phyloP scores from a whole-genome alignment of 1,139 yeast species.

The Yamadazyma diddensiae region DNA sequence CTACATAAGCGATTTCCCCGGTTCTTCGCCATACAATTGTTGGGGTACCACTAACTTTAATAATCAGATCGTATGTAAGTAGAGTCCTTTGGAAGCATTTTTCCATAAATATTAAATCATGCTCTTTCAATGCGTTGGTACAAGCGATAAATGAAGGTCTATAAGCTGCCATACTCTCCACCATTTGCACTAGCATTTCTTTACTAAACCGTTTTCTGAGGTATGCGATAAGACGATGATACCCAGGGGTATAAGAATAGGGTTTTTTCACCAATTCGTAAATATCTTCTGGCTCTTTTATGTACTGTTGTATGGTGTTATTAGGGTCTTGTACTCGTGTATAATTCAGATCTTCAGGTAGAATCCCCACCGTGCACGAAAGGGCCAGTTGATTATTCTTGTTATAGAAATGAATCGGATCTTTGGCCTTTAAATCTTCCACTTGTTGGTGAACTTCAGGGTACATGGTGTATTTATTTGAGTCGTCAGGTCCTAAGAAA shows the following conservation, averaged over 20 bases:
- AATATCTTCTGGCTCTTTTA: conserved; percentile 73
- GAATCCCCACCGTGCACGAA: conserved; percentile 54
- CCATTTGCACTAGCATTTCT: conserved; percentile 73
- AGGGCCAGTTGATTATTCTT: conserved; percentile 43
- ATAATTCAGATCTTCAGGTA: conserved; percentile 36
- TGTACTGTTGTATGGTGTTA: conserved; percentile 22
- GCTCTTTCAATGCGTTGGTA: conserved; percentile 82
- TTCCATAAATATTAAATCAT: conserved; percentile 91
- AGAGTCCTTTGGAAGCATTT: conserved; percentile 92
- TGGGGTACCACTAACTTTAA: conserved; percentile 85
- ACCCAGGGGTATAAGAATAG: conserved; percentile 87
- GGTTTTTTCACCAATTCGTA: conserved; percentile 74
- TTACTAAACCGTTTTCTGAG: conserved; percentile 68
- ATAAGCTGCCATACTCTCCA: conserved; percentile 84
- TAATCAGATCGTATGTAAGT: conserved; percentile 82
- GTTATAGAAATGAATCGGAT: conserved; percentile 41
- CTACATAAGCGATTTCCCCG: conserved; percentile 92
- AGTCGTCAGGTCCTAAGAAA: conserved; percentile 44
- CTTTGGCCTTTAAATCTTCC: conserved; percentile 37
- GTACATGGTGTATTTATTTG: conserved; percentile 32
- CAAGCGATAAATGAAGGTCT: conserved; percentile 93
- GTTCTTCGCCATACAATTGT: conserved; percentile 95
- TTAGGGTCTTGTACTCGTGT: conserved; percentile 19
- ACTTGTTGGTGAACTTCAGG: conserved; percentile 57
- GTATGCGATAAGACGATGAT: conserved; percentile 76